These are phyloP conservation scores for Aspergillus sp. DNA, from an alignment of 2,329 filamentous ascomycete species.

Conservation along the genomic window DNA sequence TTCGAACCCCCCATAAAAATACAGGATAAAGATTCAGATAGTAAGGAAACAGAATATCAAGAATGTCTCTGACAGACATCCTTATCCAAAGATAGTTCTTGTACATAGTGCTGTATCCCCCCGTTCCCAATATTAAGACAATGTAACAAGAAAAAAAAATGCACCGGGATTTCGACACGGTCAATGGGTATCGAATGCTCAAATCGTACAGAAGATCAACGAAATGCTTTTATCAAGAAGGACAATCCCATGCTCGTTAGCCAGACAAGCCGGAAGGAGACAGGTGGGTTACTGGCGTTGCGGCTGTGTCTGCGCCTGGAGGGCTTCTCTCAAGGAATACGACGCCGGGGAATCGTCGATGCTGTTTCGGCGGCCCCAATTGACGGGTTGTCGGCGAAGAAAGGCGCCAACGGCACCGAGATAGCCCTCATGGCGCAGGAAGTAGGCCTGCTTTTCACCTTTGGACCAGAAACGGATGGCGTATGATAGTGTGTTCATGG, in stretches of 20 bases:
- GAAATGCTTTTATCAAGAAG: conserved; percentile 1
- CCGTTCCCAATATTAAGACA: background rate
- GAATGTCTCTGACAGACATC: no score
- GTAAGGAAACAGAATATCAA: background rate
- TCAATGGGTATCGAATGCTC: conserved; percentile 15
- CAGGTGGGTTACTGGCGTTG: background rate
- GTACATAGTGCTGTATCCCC: no score
- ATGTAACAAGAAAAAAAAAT: background rate
- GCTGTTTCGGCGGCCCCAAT: conserved; percentile 81
- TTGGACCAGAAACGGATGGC: conserved; percentile 98
- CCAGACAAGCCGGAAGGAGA: background rate
- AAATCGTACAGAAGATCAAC: background rate
- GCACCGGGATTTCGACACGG: conserved; percentile 6
- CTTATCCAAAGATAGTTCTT: no score
- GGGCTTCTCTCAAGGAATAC: conserved; percentile 17
- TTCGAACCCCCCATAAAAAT: no score
- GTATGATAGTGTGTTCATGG: conserved; percentile 94
- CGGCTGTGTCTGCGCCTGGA: conserved; percentile 3
- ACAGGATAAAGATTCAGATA: no score
- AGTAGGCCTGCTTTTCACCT: conserved; percentile 89
- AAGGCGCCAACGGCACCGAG: conserved; percentile 91
- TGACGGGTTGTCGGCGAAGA: conserved; percentile 76
- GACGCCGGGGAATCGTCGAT: conserved; percentile 47
- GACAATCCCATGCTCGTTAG: background rate
- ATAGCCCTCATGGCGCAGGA: conserved; percentile 91